Base-by-base conservation (phyloP, 2,329 filamentous ascomycete genomes). In the Sporothrix curviconia region DNA sequence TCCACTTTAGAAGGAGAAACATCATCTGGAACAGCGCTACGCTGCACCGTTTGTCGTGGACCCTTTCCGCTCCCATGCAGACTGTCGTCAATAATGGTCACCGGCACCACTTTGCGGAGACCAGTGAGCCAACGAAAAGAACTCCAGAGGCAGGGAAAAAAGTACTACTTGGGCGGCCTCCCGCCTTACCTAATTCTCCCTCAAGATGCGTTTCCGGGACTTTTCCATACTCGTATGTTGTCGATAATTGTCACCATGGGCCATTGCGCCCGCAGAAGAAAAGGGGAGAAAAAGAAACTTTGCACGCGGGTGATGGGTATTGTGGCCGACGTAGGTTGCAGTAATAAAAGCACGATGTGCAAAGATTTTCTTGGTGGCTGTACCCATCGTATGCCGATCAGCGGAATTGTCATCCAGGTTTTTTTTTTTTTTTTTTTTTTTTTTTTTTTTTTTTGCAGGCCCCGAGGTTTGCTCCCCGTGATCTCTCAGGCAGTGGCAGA, bases 1-100 rank as follows among this genome's bases (percentile, higher is more conserved):
- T 22, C 28, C 17, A 34, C 19, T n/a, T 17, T 8, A 24, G n/a
- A 30, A 34, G 32, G 30, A 36, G 19, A 50, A 17, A 50, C 46
- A 50, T 11, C 44, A 49, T 49, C 46, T 50, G 30, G 30, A 50
- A 50, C 46, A 50, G 19, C 46, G 30, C 46, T 50, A 50, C 46
- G 22, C 30, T 36, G 30, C 28, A 22, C 22, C 46, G 22, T 30
- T 50, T 19, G 32, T 51, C 22, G 25, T 47, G 30, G 24, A 17
- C 32, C 44, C 32, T 47, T 19, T 47, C n/a, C n/a, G n/a, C n/a
- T n/a, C 42, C 22, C 22, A 28, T 28, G 42, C 42, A 44, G 22
- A 11, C 8, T 9, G 1, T 17, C 37, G 12, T 40, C n/a, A 7
- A 17, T 8, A 17, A 7, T 14, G 40, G 40, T 24, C 25, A 25